These are phyloP conservation scores for Cantharellus anzutake DNA, from an alignment of 768 basidiomycete species.

Conservation along the genomic window DNA sequence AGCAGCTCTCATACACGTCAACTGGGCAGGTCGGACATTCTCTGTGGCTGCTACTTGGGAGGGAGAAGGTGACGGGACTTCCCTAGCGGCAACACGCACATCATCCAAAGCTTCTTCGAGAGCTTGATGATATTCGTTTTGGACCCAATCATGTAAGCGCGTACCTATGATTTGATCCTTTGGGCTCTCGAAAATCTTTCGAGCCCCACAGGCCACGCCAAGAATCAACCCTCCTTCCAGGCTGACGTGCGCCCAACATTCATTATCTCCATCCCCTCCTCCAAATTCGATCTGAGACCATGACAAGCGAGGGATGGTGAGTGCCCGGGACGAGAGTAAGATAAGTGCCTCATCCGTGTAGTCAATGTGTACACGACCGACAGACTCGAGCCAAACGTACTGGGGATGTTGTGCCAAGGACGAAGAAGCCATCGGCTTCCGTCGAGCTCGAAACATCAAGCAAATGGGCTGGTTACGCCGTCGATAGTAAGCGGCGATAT, in stretches of 20 bases:
- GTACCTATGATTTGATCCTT: neutral
- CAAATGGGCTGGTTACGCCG: neutral
- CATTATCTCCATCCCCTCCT: neutral
- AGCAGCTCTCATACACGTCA: neutral
- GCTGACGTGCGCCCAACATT: neutral
- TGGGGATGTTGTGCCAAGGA: too few species aligned
- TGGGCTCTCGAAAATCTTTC: neutral
- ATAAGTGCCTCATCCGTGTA: neutral
- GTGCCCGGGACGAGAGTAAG: neutral
- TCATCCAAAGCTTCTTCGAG: neutral
- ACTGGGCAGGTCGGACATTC: neutral
- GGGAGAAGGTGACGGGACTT: neutral
- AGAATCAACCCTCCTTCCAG: neutral
- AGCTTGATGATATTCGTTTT: neutral
- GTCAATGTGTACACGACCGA: neutral
- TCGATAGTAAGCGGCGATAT: neutral
- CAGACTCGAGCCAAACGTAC: neutral
- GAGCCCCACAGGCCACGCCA: neutral
- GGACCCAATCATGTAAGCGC: neutral
- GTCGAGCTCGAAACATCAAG: neutral
- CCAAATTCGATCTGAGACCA: neutral
- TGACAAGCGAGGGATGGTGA: neutral
- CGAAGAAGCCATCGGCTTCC: neutral
- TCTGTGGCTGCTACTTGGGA: neutral
- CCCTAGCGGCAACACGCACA: neutral